These are phyloP conservation scores for Saccharomycopsis amapae DNA, from an alignment of 805 yeast genomes.

Conservation along the genomic window DNA sequence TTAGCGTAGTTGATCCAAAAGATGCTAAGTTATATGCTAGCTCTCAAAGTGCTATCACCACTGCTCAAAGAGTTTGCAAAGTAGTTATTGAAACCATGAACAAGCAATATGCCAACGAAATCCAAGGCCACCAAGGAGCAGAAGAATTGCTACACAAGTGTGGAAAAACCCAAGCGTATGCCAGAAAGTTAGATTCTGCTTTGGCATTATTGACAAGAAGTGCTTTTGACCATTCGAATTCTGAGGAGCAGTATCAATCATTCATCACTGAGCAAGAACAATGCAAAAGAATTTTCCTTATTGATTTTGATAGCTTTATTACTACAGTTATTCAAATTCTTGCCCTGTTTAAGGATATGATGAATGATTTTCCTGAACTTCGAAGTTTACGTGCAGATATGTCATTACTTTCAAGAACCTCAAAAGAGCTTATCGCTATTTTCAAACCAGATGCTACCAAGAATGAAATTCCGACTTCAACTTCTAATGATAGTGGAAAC, in stretches of 20 bases:
- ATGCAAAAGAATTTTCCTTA: slow-evolving; percentile 14
- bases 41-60: slow-evolving; percentile 16
- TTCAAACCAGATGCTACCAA: slow-evolving; percentile 11
- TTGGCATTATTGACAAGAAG: slow-evolving; percentile 11
- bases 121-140: background rate
- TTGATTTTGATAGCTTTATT: slow-evolving; percentile 16
- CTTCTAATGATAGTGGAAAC: too few relatives aligned
- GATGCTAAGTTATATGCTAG: slow-evolving; percentile 18
- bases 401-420: slow-evolving; percentile 16
- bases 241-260: slow-evolving; percentile 10
- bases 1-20: slow-evolving; percentile 19
- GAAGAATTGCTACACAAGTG: slow-evolving; percentile 16
- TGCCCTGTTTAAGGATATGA: slow-evolving; percentile 11
- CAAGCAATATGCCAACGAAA: slow-evolving; percentile 2
- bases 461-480: too few relatives aligned
- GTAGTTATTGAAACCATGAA: slow-evolving; percentile 11
- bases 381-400: slow-evolving; percentile 13
- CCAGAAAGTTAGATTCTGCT: slow-evolving; percentile 14
- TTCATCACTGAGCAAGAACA: slow-evolving; percentile 15
- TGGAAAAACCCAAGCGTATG: slow-evolving; percentile 6
- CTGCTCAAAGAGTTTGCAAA: slow-evolving; percentile 15
- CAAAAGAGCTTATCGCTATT: slow-evolving; percentile 14
- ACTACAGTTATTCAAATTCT: slow-evolving; percentile 12
- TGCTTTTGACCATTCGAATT: slow-evolving; percentile 8
- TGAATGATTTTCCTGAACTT: slow-evolving; percentile 18